Percentiles rank a stretch among this genome's conserved stretches.
Conservation (phyloP, 2,329 filamentous ascomycete genomes). For the Microcera coccophila region DNA sequence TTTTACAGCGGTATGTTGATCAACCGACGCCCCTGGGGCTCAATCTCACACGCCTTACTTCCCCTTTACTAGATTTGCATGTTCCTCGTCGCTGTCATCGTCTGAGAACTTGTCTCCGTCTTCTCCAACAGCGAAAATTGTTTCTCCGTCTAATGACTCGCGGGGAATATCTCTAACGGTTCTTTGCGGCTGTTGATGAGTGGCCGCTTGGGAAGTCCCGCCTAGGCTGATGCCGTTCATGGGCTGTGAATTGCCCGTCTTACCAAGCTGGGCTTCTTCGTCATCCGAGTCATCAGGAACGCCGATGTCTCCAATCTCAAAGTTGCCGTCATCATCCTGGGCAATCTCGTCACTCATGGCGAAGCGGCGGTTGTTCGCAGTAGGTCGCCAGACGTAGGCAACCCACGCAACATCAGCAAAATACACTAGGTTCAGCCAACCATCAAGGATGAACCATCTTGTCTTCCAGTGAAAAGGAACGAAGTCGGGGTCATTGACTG, state of each 20-base stretch:
- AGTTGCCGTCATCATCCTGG: constrained; percentile 92
- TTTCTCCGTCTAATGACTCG: constrained; percentile 74
- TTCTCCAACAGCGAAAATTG: constrained; percentile 91
- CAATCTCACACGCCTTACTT: constrained; percentile 28
- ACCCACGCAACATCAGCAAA: constrained; percentile 89
- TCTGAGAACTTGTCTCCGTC: constrained; percentile 79
- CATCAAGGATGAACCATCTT: constrained; percentile 94
- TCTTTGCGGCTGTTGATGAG: constrained; percentile 20
- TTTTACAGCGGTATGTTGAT: constrained; percentile 2
- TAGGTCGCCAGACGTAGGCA: constrained; percentile 94
- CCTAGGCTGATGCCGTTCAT: constrained; percentile 24
- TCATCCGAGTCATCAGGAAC: constrained; percentile 62
- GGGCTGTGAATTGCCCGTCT: constrained; percentile 24
- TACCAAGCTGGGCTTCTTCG: constrained; percentile 52
- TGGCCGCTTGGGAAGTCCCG: constrained; percentile 21
- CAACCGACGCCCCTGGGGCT: background rate
- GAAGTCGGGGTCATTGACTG: constrained; percentile 78
- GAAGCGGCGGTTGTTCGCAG: constrained; percentile 92
- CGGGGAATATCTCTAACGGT: constrained; percentile 40
- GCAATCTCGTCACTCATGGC: constrained; percentile 99
- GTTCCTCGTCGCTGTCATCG: constrained; percentile 55
- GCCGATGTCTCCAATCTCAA: constrained; percentile 90
- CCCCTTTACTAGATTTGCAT: constrained; percentile 52
- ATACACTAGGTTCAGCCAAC: constrained; percentile 96
- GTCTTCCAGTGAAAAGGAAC: constrained; percentile 97